Conservation (phyloP, 2,329 filamentous ascomycete species). For the Cytospora paraplurivora region DNA sequence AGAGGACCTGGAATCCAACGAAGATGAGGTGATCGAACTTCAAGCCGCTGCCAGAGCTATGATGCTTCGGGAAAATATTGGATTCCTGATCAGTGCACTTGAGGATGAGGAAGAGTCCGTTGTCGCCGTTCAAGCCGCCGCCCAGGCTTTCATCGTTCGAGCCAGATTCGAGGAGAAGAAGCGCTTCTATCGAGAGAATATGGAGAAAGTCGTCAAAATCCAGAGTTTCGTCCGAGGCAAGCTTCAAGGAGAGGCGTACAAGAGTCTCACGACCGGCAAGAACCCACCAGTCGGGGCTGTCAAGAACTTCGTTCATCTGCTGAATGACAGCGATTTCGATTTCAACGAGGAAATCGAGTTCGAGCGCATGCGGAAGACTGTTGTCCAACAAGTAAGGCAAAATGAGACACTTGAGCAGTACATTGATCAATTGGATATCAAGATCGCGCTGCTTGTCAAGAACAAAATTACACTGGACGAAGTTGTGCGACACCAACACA, state of each 20-base stretch:
- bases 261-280: slow-evolving; percentile 92
- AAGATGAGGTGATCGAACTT: slow-evolving; percentile 66
- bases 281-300: slow-evolving; percentile 96
- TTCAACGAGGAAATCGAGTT: slow-evolving; percentile 99
- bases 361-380: slow-evolving; percentile 89
- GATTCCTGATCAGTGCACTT: slow-evolving; percentile 72
- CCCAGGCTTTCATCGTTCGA: slow-evolving; percentile 74
- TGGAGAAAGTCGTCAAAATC: slow-evolving; percentile 98
- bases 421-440: slow-evolving; percentile 97
- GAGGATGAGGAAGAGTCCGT: slow-evolving; percentile 82
- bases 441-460: slow-evolving; percentile 96
- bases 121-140: slow-evolving; percentile 71
- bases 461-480: slow-evolving; percentile 99
- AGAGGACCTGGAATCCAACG: slow-evolving; percentile 68
- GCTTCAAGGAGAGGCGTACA: slow-evolving; percentile 96
- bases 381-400: slow-evolving; percentile 94
- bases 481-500: slow-evolving; percentile 94
- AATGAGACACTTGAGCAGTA: slow-evolving; percentile 98
- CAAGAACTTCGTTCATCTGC: slow-evolving; percentile 95
- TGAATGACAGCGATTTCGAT: slow-evolving; percentile 98
- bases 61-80: slow-evolving; percentile 73
- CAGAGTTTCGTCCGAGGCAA: slow-evolving; percentile 95
- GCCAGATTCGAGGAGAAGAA: slow-evolving; percentile 80
- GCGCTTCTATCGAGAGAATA: slow-evolving; percentile 89
- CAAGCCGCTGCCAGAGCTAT: slow-evolving; percentile 80